Base-by-base conservation (phyloP, 257 asterid species). In the Nicotiana attenuata region DNA sequence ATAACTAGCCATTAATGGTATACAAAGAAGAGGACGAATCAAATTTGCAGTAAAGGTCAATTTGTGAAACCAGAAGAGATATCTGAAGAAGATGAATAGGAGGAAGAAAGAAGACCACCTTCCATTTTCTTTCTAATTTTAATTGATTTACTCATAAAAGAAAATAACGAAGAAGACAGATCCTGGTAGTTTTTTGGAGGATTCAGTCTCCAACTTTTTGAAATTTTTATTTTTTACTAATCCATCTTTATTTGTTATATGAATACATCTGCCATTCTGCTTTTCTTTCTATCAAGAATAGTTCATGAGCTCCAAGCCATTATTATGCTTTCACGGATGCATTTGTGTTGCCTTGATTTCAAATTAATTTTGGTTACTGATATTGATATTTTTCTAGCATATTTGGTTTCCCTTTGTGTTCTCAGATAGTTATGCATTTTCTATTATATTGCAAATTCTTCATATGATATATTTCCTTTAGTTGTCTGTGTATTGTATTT, bases 41-140 rank as follows among this genome's bases (percentile, higher is more conserved):
- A 71, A 71, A 50, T 75, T 47, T 75, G 45, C 80, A 75, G 63
- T 75, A 24, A 38, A 75, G 80, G 28, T 24, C 63, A 50, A 50
- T 75, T 24, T 75, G 26, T 24, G 45, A 75, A 75, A 26, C 17
- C 2, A 50, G 80, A 75, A 50, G 80, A 75, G 26, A 50, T 26
- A 75, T 24, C 45, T 16, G 10, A 24, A 61, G 80, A 50, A 75
- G 80, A 50, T 15, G 1, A 75, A 50, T 52, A 29, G 33, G 47
- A 65, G 28, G 61, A 53, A 52, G 80, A 75, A 75, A 8, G 80
- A 50, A 50, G 6, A 16, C 60, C 63, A 47, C 61, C 16, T 73
- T 73, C 59, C 64, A 50, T 50, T 75, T 50, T 35, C 79, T 73
- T 73, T 24, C 45, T 50, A 50, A 50, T 26, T 64, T 50, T 24